Conservation (phyloP, 2,329 filamentous ascomycete genomes). For the Verticillium nonalfalfae region DNA sequence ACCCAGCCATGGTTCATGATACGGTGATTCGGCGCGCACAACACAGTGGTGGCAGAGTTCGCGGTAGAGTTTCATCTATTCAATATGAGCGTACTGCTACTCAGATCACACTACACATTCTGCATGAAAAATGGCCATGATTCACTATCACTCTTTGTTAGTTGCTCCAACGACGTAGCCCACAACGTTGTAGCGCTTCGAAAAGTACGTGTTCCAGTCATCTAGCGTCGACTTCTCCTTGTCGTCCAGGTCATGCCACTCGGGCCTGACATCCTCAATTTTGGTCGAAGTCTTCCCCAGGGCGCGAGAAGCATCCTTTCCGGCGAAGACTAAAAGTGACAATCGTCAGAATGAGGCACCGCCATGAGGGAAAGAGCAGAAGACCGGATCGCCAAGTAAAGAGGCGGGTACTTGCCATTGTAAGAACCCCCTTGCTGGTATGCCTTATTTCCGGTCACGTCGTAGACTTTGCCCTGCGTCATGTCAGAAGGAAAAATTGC, state of each 20-base stretch:
- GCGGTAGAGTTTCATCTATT: not conserved
- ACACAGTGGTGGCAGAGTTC: too few species aligned
- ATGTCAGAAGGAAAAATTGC: not conserved
- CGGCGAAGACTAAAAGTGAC: constrained; percentile 69
- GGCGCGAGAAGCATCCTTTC: constrained; percentile 91
- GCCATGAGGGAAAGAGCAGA: not conserved
- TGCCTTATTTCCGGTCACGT: constrained; percentile 83
- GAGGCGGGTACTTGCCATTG: constrained; percentile 54
- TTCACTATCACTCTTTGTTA: constrained; percentile 38
- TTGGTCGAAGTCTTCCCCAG: constrained; percentile 84
- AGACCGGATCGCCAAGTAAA: not conserved
- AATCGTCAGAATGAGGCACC: not conserved
- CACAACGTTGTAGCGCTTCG: constrained; percentile 91
- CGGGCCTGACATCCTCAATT: constrained; percentile 70
- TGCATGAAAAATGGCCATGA: not conserved
- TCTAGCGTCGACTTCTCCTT: constrained; percentile 80
- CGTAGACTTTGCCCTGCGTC: constrained; percentile 78
- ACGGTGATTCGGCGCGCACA: not conserved
- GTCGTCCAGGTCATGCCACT: constrained; percentile 78
- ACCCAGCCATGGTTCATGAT: not conserved
- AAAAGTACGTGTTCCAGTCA: constrained; percentile 96
- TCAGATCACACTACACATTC: not conserved
- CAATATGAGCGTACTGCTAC: not conserved
- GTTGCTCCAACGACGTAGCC: constrained; percentile 58
- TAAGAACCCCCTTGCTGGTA: constrained; percentile 82